phyloP scores from a whole-genome alignment of 495 filamentous ascomycete genomes.

The Viridothelium virens region DNA sequence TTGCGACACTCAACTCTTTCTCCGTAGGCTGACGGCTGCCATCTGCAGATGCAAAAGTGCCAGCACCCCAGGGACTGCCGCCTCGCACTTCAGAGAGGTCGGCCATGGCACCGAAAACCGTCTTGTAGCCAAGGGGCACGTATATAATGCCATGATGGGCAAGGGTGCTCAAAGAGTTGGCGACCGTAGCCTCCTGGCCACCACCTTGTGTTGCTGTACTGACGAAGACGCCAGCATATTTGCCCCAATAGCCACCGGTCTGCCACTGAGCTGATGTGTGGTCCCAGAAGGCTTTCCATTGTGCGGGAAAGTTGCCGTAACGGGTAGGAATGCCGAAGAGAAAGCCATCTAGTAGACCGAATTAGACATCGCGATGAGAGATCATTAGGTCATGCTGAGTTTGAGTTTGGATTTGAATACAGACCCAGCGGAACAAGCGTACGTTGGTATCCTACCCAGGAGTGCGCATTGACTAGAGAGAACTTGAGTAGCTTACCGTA shows the following conservation, averaged over 20 bases:
- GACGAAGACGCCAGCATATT: constrained; percentile 89
- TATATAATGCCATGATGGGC: constrained; percentile 93
- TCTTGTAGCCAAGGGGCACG: constrained; percentile 88
- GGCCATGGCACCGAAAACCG: constrained; percentile 57
- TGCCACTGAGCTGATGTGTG: constrained; percentile 51
- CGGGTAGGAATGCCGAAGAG: constrained; percentile 96
- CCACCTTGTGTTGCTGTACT: constrained; percentile 74
- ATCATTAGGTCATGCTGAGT: no score
- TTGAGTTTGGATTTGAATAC: no score
- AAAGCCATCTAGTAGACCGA: constrained; percentile 54
- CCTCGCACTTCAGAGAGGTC: constrained; percentile 72
- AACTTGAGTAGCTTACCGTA: constrained; percentile 11
- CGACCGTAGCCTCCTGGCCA: constrained; percentile 83
- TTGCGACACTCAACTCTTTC: constrained; percentile 70
- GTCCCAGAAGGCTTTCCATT: constrained; percentile 93
- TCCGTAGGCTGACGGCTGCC: constrained; percentile 72
- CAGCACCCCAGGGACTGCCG: constrained; percentile 87
- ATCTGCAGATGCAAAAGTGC: constrained; percentile 73
- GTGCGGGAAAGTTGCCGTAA: constrained; percentile 95
- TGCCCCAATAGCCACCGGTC: constrained; percentile 71
- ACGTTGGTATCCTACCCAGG: no score
- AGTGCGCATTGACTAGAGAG: background rate
- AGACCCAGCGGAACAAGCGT: no score
- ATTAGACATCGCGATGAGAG: no score
- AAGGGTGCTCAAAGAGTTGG: constrained; percentile 79